Base-by-base conservation (phyloP, 805 yeast species). In the Candida suzukii region DNA sequence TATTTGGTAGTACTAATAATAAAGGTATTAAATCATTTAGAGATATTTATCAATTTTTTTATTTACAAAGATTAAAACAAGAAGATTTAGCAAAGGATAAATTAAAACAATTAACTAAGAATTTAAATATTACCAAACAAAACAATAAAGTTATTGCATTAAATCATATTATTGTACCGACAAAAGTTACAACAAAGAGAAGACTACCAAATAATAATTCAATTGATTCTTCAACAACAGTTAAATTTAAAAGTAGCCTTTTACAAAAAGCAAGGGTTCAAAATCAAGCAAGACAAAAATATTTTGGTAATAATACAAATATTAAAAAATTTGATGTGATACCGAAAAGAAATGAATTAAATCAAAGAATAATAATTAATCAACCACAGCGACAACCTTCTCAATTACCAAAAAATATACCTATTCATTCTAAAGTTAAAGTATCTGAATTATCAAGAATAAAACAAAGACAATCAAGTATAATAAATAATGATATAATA, bases 21-120 rank as follows among this genome's bases (percentile, higher is more conserved):
- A 43, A 46, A 26, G 46, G 47, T 16, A 28, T 40, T 6, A 60
- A 66, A 58, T 66, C 70, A 18, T 57, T 68, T 21, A 60, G 66
- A 43, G 55, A 58, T 2, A 46, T 70, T 20, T 76, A 73, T 55
- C 50, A 57, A 35, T 50, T 49, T 41, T 74, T 73, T 46, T 44
- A 52, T 1, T 41, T 45, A 3, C 76, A 73, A 39, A 56, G 73
- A 35, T 74, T 73, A 38, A 43, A 43, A 32, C 74, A 73, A 48
- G 52, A 73, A 20, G 56, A 60, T 37, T 64, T 67, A 43, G 71
- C 76, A 5, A 66, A 75, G 2, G 63, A 61, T 37, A 61, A 75
- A 41, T 56, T 76, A 12, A 63, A 73, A 37, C 57, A 52, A 24
- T 63, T 71, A 45, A 72, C 71, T 9, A 63, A 63, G 41, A 55